These are phyloP conservation scores for Pseudocercospora cruenta DNA, from an alignment of 2,329 filamentous ascomycete species.

Conservation along the genomic window DNA sequence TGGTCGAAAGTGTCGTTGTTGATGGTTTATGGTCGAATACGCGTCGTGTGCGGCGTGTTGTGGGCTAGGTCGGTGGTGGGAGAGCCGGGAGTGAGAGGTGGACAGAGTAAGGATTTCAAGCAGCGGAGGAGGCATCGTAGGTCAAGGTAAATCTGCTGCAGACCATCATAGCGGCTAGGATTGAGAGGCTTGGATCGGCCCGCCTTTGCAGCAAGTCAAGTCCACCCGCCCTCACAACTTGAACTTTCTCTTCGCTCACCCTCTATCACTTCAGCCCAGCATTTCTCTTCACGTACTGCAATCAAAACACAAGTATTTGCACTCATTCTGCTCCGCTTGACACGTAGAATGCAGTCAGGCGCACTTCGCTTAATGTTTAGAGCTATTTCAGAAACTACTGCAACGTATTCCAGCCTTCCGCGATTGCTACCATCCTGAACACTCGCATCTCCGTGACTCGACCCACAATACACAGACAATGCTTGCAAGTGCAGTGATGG, in stretches of 20 bases:
- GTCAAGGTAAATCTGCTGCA: neutral
- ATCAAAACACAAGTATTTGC: conserved; percentile 25
- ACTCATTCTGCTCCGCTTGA: conserved; percentile 28
- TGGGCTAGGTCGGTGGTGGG: conserved; percentile 1
- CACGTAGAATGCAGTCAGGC: neutral
- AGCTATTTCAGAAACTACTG: neutral
- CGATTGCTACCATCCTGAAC: neutral
- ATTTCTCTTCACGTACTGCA: neutral
- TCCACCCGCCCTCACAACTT: neutral
- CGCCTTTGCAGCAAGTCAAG: neutral
- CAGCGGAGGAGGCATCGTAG: neutral
- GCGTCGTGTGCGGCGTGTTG: conserved; percentile 6
- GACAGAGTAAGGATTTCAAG: neutral
- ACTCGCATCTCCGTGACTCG: neutral
- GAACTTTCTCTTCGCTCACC: neutral
- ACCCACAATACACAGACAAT: neutral
- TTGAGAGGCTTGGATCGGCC: neutral
- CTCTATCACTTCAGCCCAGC: conserved; percentile 1
- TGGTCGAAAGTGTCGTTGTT: conserved; percentile 51
- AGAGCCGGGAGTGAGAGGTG: neutral
- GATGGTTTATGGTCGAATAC: conserved; percentile 68
- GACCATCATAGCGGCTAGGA: neutral
- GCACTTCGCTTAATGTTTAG: neutral
- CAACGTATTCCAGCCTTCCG: neutral
- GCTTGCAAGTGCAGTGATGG: neutral